phyloP scores from a whole-genome alignment of 2,329 filamentous ascomycete species.

The Cladorrhinum sp. region DNA sequence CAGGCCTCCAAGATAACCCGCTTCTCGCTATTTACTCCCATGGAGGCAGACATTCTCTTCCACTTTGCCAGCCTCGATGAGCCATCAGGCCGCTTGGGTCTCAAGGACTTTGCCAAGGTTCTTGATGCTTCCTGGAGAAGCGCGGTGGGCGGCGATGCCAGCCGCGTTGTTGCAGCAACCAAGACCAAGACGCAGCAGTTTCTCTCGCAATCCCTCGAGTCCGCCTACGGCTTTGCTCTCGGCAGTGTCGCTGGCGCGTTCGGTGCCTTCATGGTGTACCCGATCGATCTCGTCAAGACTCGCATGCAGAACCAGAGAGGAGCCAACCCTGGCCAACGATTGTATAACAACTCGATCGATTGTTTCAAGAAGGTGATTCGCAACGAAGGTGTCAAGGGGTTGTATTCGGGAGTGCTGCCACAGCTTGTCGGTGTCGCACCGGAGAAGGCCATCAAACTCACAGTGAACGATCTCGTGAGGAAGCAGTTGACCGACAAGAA shows the following conservation, averaged over 20 bases:
- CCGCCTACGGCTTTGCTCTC: slow-evolving; percentile 83
- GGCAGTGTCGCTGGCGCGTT: slow-evolving; percentile 92
- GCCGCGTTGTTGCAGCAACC: slow-evolving; percentile 39
- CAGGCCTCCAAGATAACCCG: slow-evolving; percentile 87
- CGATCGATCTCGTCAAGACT: slow-evolving; percentile 97
- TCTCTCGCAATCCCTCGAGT: slow-evolving; percentile 66
- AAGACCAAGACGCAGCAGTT: slow-evolving; percentile 55
- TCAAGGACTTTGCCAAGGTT: slow-evolving; percentile 89
- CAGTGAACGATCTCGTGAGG: slow-evolving; percentile 92
- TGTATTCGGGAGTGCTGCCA: slow-evolving; percentile 93
- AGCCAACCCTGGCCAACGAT: slow-evolving; percentile 73
- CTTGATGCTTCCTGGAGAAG: slow-evolving; percentile 89
- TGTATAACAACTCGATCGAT: slow-evolving; percentile 97
- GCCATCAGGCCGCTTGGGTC: slow-evolving; percentile 76
- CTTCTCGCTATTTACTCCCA: slow-evolving; percentile 94
- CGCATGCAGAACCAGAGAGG: slow-evolving; percentile 96
- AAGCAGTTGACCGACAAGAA: slow-evolving; percentile 70
- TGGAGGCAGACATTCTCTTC: slow-evolving; percentile 98
- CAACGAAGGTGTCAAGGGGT: slow-evolving; percentile 83
- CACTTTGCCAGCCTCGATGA: slow-evolving; percentile 94
- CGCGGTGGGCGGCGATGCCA: slow-evolving; percentile 44
- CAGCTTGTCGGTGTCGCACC: slow-evolving; percentile 98
- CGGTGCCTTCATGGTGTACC: slow-evolving; percentile 98
- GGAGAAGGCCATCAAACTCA: slow-evolving; percentile 98
- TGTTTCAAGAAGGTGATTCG: slow-evolving; percentile 89